Evolutionary conservation across 1,139 yeast genomes (phyloP).

Genomic region (Nematodospora anomalae): DNA sequence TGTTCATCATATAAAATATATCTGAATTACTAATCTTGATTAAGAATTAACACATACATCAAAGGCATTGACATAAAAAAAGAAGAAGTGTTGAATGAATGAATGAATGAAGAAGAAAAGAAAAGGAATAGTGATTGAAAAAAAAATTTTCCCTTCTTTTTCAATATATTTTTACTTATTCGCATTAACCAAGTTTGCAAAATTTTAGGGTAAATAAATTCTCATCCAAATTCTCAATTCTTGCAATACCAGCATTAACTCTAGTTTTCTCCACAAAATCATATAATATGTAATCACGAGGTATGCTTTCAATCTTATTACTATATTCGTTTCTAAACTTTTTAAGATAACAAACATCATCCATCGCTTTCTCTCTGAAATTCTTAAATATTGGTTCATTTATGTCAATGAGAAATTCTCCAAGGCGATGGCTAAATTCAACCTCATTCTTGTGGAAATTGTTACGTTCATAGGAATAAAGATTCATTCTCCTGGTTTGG

Average conservation of each 20-base stretch:
- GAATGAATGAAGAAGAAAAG: slow-evolving; percentile 3
- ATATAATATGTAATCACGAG: slow-evolving; percentile 9
- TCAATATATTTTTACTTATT: slow-evolving; percentile 1
- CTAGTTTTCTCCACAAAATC: slow-evolving; percentile 9
- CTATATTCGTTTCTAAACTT: slow-evolving; percentile 3
- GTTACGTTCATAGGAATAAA: slow-evolving; percentile 34
- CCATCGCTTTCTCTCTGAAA: slow-evolving; percentile 6
- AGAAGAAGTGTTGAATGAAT: not conserved
- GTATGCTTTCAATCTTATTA: slow-evolving; percentile 6
- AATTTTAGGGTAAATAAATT: slow-evolving; percentile 7
- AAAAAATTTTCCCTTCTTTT: not conserved
- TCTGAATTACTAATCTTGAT: not conserved
- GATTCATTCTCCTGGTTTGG: slow-evolving; percentile 6
- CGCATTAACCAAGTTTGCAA: slow-evolving; percentile 7
- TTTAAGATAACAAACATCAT: slow-evolving; percentile 8
- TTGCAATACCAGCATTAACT: slow-evolving; percentile 9
- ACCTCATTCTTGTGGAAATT: slow-evolving; percentile 31
- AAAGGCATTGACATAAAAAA: not conserved
- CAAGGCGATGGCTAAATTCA: slow-evolving; percentile 7
- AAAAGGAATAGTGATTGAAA: not conserved
- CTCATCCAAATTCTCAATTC: slow-evolving; percentile 3
- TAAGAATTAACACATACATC: not conserved
- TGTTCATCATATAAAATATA: slow-evolving; percentile 35
- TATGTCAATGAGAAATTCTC: slow-evolving; percentile 4
- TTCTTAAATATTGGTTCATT: not conserved